Conservation (phyloP, 805 yeast genomes). For the Pichia phayaonensis region DNA sequence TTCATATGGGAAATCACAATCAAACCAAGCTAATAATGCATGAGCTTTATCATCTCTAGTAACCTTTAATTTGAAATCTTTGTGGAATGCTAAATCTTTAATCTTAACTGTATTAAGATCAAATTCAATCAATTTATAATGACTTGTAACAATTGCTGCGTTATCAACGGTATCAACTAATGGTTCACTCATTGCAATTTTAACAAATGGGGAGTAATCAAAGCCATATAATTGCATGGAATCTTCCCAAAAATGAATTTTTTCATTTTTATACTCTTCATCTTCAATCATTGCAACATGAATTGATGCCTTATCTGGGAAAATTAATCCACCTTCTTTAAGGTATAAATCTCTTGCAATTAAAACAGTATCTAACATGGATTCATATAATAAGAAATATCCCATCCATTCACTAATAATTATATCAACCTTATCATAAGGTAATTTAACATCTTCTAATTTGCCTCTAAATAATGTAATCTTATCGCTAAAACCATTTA, state of each 20-base stretch:
- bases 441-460: conserved; percentile 84
- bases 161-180: conserved; percentile 91
- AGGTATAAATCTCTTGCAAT: conserved; percentile 89
- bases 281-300: conserved; percentile 91
- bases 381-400: conserved; percentile 87
- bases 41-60: conserved; percentile 75
- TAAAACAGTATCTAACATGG: conserved; percentile 95
- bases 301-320: conserved; percentile 91
- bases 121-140: conserved; percentile 64
- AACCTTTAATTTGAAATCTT: conserved; percentile 63
- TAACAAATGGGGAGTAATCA: conserved; percentile 86
- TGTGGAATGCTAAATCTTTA: conserved; percentile 71
- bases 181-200: conserved; percentile 86
- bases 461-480: conserved; percentile 88
- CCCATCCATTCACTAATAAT: conserved; percentile 99
- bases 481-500: conserved; percentile 79
- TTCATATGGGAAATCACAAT: conserved; percentile 70
- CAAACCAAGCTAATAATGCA: conserved; percentile 93
- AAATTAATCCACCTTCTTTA: conserved; percentile 76
- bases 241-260: conserved; percentile 90
- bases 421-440: conserved; percentile 85
- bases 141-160: conserved; percentile 61
- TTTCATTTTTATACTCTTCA: conserved; percentile 83
- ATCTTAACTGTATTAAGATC: conserved; percentile 85
- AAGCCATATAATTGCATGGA: conserved; percentile 71